These are phyloP conservation scores for Pholiota conissans DNA, from an alignment of 768 basidiomycete genomes.

Conservation along the genomic window DNA sequence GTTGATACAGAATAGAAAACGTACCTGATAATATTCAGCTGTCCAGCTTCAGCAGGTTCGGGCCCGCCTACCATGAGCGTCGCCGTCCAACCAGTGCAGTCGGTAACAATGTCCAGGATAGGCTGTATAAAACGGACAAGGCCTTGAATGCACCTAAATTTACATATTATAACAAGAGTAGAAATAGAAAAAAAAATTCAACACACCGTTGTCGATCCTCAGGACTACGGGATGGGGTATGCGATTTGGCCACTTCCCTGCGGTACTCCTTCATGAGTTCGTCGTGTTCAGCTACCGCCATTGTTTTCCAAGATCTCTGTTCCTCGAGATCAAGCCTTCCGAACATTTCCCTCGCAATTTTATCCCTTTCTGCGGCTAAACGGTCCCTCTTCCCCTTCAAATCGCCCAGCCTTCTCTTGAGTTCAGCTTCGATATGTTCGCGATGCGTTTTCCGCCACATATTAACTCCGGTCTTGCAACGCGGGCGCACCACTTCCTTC, in stretches of 20 bases:
- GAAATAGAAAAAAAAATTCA: background rate
- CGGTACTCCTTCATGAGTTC: background rate
- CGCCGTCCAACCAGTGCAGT: constrained; percentile 14
- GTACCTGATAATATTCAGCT: background rate
- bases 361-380: constrained; percentile 2
- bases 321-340: background rate
- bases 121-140: constrained; percentile 4
- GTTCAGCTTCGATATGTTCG: constrained; percentile 2
- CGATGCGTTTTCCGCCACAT: constrained; percentile 8
- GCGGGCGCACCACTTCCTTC: background rate
- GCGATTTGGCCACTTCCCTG: background rate
- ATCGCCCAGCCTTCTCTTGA: background rate
- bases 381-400: background rate
- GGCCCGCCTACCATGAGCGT: constrained; percentile 15
- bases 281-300: background rate
- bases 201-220: constrained; percentile 10
- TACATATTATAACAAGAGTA: background rate
- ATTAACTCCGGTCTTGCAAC: constrained; percentile 1
- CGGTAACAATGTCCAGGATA: constrained; percentile 12
- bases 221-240: background rate
- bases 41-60: background rate
- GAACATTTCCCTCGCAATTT: constrained; percentile 4
- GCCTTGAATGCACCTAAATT: constrained; percentile 10
- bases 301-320: background rate
- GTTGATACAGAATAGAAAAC: background rate